A percentile compares a stretch with the other conserved stretches of the same genome.
Evolutionary conservation across 139 green algal species (phyloP).

Genomic region (Chlorella sp.): DNA sequence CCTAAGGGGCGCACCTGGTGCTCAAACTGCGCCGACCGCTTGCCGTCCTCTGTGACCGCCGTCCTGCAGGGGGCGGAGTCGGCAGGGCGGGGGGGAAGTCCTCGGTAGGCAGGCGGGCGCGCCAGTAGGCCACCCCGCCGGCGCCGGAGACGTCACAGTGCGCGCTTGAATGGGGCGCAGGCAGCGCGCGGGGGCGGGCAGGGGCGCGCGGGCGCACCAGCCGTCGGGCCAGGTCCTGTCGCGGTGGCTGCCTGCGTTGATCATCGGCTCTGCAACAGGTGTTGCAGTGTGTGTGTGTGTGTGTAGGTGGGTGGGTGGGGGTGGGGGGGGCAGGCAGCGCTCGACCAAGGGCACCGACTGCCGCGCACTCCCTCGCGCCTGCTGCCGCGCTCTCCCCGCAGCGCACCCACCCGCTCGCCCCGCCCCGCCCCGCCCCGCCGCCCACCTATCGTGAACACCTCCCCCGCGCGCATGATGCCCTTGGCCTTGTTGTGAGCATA

Average conservation of each 20-base stretch:
- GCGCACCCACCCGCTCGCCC: background rate
- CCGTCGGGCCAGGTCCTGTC: slow-evolving; percentile 94
- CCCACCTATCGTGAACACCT: slow-evolving; percentile 92
- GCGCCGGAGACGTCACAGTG: too few relatives aligned
- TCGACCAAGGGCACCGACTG: background rate
- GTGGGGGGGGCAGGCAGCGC: background rate
- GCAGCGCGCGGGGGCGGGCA: background rate
- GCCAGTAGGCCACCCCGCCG: too few relatives aligned
- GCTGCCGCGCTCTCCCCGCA: background rate
- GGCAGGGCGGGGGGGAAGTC: too few relatives aligned
- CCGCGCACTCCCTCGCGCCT: background rate
- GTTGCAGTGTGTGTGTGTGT: too few relatives aligned
- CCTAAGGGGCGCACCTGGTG: too few relatives aligned
- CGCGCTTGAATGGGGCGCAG: background rate
- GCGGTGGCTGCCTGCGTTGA: slow-evolving; percentile 81
- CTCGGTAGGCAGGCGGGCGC: too few relatives aligned
- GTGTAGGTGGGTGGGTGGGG: background rate
- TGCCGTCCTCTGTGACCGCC: slow-evolving; percentile 86
- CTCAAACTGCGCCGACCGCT: slow-evolving; percentile 95
- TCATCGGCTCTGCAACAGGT: slow-evolving; percentile 88
- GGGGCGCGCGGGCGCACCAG: slow-evolving; percentile 55
- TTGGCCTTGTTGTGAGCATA: slow-evolving; percentile 93
- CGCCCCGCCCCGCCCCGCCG: background rate
- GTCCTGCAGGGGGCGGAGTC: slow-evolving; percentile 50
- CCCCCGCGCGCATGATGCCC: slow-evolving; percentile 85